phyloP scores from a whole-genome alignment of 257 asterid genomes.

The Ocimum tenuiflorum region DNA sequence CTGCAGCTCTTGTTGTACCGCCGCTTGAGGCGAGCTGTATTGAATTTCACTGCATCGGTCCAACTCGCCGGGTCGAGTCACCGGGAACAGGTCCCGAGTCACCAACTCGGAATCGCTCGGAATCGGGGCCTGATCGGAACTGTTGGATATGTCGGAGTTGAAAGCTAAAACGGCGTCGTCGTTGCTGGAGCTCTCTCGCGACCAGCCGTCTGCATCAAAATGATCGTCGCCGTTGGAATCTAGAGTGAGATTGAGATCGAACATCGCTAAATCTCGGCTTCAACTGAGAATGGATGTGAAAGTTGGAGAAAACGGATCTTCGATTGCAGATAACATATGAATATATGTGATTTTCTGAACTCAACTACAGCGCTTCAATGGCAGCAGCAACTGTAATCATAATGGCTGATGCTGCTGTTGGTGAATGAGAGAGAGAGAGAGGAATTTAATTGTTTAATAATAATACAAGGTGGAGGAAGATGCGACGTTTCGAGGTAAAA shows the following conservation, averaged over 20 bases:
- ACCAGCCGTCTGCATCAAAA: not conserved
- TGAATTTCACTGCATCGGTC: not conserved
- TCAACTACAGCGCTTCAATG: not conserved
- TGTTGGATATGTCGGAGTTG: constrained; percentile 27
- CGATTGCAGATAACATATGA: not conserved
- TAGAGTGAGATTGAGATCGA: constrained; percentile 49
- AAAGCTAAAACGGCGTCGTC: constrained; percentile 15
- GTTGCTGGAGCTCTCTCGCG: constrained; percentile 22
- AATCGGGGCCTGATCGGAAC: constrained; percentile 1
- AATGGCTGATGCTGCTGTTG: not conserved
- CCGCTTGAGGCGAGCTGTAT: not conserved
- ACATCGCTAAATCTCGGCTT: constrained; percentile 16
- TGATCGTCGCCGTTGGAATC: constrained; percentile 16
- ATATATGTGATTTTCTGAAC: too few species aligned
- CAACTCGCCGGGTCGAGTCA: constrained; percentile 19
- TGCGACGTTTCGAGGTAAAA: not conserved
- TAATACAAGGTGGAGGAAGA: not conserved
- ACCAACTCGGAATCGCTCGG: constrained; percentile 20
- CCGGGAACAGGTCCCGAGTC: constrained; percentile 54
- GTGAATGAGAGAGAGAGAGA: not conserved
- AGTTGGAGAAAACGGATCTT: not conserved
- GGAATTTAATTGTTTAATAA: not conserved
- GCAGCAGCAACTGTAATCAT: too few species aligned
- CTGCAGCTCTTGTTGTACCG: not conserved
- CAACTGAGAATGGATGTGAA: not conserved